These are phyloP conservation scores for Candida sithepensis DNA, from an alignment of 805 yeast species.

Conservation along the genomic window DNA sequence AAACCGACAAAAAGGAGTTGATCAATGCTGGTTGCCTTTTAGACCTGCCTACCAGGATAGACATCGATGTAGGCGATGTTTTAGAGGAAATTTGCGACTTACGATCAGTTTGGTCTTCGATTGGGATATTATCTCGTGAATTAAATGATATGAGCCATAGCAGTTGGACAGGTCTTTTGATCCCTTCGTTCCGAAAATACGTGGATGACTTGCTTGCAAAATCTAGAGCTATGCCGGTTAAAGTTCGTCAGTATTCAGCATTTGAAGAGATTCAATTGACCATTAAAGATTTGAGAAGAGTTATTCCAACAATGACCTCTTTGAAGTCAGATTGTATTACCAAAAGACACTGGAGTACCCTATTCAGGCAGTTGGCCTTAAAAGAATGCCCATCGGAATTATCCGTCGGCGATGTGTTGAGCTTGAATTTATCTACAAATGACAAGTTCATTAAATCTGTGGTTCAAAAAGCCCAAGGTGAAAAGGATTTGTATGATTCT, in stretches of 20 bases:
- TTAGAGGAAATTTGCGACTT: constrained; percentile 53
- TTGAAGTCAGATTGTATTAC: constrained; percentile 56
- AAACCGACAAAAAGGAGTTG: constrained; percentile 19
- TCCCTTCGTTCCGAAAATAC: constrained; percentile 40
- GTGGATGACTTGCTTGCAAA: constrained; percentile 48
- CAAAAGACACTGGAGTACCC: constrained; percentile 61
- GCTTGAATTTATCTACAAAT: constrained; percentile 45
- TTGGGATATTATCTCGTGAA: constrained; percentile 47
- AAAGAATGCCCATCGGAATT: constrained; percentile 25
- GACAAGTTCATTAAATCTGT: constrained; percentile 44
- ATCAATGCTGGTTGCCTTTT: constrained; percentile 33
- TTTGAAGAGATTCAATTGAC: constrained; percentile 52
- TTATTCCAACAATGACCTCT: constrained; percentile 37
- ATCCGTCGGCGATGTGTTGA: constrained; percentile 60
- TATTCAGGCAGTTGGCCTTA: constrained; percentile 33
- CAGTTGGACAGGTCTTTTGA: constrained; percentile 48
- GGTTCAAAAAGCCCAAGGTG: constrained; percentile 67
- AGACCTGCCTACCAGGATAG: constrained; percentile 29
- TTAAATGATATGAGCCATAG: constrained; percentile 39
- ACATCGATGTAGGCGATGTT: constrained; percentile 30
- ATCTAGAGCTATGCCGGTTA: constrained; percentile 51
- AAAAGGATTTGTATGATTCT: constrained; percentile 58
- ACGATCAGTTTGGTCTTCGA: constrained; percentile 59
- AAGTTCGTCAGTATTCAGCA: constrained; percentile 64
- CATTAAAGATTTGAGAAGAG: constrained; percentile 39